Conservation (phyloP, 495 filamentous ascomycete species). For the Penicillium canescens region DNA sequence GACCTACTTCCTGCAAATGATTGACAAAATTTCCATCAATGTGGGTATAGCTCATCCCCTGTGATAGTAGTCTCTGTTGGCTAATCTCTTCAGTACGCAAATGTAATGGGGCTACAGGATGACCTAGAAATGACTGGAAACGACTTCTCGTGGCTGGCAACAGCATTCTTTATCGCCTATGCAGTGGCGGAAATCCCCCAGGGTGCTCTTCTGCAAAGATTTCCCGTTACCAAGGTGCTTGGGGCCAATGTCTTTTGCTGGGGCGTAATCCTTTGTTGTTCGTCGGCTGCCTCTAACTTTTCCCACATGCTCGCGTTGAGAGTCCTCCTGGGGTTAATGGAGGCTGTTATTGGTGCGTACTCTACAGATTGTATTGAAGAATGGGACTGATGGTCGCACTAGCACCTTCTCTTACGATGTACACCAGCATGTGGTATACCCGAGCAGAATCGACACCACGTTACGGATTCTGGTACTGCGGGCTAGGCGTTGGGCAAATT, state of each 20-base stretch:
- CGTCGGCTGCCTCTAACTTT: slow-evolving; percentile 55
- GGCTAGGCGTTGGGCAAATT: slow-evolving; percentile 63
- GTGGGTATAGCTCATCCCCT: slow-evolving; percentile 27
- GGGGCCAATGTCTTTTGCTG: slow-evolving; percentile 55
- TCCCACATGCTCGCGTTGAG: slow-evolving; percentile 43
- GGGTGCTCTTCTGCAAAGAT: slow-evolving; percentile 51
- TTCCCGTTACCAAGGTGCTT: slow-evolving; percentile 59
- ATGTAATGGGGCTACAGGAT: slow-evolving; percentile 55
- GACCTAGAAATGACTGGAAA: slow-evolving; percentile 52
- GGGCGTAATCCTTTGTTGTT: slow-evolving; percentile 59
- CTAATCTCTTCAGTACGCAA: slow-evolving; percentile 47
- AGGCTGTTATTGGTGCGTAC: slow-evolving; percentile 54
- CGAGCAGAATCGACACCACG: slow-evolving; percentile 61
- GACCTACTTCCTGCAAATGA: slow-evolving; percentile 64
- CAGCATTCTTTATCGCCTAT: slow-evolving; percentile 58
- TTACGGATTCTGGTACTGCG: slow-evolving; percentile 66
- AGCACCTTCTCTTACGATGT: slow-evolving; percentile 53
- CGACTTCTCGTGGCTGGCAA: slow-evolving; percentile 56
- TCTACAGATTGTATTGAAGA: neutral
- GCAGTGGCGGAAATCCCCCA: slow-evolving; percentile 55
- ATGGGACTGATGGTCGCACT: neutral
- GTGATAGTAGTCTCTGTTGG: neutral
- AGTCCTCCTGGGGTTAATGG: slow-evolving; percentile 64
- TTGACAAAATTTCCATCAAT: slow-evolving; percentile 67
- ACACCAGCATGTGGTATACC: slow-evolving; percentile 60